Evolutionary conservation across 176 grass and related monocot genomes (phyloP).

Genomic region (Dactylis glomerata): DNA sequence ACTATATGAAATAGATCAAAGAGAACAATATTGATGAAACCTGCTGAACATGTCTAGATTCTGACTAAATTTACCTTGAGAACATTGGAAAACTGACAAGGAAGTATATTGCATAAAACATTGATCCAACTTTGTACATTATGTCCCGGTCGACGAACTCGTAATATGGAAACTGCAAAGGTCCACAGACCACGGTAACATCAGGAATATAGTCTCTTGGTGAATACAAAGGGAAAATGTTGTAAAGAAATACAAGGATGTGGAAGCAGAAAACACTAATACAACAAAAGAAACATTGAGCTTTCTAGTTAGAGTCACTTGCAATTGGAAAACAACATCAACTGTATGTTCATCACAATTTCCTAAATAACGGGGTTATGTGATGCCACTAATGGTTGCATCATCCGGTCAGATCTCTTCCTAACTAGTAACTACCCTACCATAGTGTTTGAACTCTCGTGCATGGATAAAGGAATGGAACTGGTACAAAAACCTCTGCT

Average conservation of each 20-base stretch:
- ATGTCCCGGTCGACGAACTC: slow-evolving; percentile 74
- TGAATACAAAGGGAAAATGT: not conserved
- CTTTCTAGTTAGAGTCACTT: not conserved
- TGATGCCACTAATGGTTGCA: not conserved
- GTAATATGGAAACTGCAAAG: slow-evolving; percentile 93
- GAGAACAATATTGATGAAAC: not conserved
- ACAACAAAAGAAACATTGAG: not conserved
- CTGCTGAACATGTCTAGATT: not conserved
- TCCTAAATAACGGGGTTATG: not conserved
- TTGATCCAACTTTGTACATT: slow-evolving; percentile 95
- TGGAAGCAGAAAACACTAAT: not conserved
- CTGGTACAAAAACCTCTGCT: not conserved
- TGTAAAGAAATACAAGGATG: not conserved
- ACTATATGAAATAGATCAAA: not conserved
- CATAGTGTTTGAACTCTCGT: not conserved
- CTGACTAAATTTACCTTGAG: slow-evolving; percentile 56
- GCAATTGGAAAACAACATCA: not conserved
- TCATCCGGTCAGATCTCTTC: not conserved
- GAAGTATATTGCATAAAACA: slow-evolving; percentile 99
- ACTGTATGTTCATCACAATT: not conserved
- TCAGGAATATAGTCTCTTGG: slow-evolving; percentile 5
- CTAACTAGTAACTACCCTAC: not conserved
- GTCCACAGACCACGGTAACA: not conserved
- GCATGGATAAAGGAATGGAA: not conserved
- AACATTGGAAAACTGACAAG: slow-evolving; percentile 98